phyloP scores from a whole-genome alignment of 305 asterid genomes.

The Solanum chacoense region DNA sequence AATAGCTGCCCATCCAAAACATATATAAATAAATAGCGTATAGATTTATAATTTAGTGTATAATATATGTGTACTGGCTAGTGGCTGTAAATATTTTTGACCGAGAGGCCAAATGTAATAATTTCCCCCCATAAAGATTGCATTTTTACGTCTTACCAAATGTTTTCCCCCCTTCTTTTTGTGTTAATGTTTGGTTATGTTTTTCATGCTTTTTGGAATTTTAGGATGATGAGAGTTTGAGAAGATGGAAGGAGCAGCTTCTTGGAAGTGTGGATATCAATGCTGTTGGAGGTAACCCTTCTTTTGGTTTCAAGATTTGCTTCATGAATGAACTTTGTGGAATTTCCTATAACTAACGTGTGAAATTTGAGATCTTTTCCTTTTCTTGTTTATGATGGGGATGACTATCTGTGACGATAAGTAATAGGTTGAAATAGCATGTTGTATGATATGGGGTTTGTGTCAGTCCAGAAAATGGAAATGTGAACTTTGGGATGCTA shows the following conservation, averaged over 20 bases:
- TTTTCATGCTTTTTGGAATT: not conserved
- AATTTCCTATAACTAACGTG: not conserved
- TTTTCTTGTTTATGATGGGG: not conserved
- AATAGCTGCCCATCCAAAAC: not conserved
- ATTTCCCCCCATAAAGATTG: not conserved
- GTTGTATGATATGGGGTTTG: not conserved
- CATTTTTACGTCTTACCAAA: not conserved
- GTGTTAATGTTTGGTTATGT: not conserved
- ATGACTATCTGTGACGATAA: not conserved
- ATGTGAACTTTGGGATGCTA: not conserved
- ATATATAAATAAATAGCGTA: not conserved
- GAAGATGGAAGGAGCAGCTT: conserved; percentile 28
- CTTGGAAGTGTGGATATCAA: conserved; percentile 22
- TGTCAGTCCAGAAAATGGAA: not conserved
- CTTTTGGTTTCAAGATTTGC: not conserved
- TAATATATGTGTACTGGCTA: not conserved
- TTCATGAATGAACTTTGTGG: not conserved
- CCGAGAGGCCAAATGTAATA: not conserved
- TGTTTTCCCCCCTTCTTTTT: not conserved
- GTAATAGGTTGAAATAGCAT: not conserved
- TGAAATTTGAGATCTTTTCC: not conserved
- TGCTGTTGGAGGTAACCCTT: conserved; percentile 12
- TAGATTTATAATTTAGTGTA: not conserved
- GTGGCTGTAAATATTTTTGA: not conserved
- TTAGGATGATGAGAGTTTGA: conserved; percentile 27